These are phyloP conservation scores for Sporothrix curviconia DNA, from an alignment of 2,329 filamentous ascomycete species.

Conservation along the genomic window DNA sequence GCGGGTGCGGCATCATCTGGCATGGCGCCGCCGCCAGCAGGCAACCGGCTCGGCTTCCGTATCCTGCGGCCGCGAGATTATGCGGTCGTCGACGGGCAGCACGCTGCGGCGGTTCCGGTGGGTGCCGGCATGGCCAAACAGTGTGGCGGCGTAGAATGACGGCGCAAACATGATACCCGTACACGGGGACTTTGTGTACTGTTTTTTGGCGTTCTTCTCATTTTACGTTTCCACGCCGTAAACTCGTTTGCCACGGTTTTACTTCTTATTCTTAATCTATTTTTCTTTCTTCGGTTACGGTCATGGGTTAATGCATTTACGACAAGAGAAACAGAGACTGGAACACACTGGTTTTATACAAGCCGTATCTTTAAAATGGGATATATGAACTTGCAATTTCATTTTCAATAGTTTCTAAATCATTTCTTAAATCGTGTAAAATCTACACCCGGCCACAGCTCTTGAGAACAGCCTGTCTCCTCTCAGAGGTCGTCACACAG, in stretches of 20 bases:
- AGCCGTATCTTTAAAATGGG: too few species aligned
- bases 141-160: constrained; percentile 39
- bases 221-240: not conserved
- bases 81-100: constrained; percentile 41
- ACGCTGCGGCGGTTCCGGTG: constrained; percentile 49
- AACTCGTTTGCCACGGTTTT: not conserved
- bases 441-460: too few species aligned
- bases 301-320: constrained; percentile 7
- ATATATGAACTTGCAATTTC: too few species aligned
- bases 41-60: constrained; percentile 34
- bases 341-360: not conserved
- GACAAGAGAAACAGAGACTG: constrained; percentile 4
- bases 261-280: not conserved
- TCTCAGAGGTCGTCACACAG: too few species aligned
- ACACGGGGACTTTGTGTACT: not conserved
- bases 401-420: too few species aligned
- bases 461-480: too few species aligned
- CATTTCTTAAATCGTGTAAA: too few species aligned
- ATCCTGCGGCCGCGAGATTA: constrained; percentile 48
- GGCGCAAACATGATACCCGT: not conserved
- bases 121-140: constrained; percentile 43
- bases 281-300: not conserved
- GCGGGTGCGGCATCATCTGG: constrained; percentile 19
- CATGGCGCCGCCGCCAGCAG: constrained; percentile 30
- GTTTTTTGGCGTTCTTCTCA: not conserved